These are phyloP conservation scores for Pneumocystis wakefieldiae DNA, from an alignment of 1,139 yeast genomes.

Conservation along the genomic window DNA sequence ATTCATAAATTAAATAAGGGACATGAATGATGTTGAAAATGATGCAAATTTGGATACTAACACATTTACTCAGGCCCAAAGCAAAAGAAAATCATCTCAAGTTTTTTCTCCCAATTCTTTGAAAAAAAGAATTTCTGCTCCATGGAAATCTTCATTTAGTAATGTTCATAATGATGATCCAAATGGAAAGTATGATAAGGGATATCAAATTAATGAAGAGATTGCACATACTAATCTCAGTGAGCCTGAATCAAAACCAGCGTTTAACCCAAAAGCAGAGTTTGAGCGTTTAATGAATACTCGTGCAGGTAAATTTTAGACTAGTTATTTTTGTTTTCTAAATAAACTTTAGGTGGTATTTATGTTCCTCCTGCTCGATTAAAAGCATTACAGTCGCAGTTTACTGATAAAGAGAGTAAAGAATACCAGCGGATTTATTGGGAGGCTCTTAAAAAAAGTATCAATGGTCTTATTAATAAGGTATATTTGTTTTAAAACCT, in stretches of 20 bases:
- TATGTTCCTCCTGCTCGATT: constrained; percentile 42
- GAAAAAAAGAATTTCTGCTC: background rate
- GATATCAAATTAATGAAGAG: background rate
- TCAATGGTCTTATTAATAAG: constrained; percentile 36
- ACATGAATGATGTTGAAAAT: background rate
- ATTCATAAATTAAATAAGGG: background rate
- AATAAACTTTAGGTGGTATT: constrained; percentile 32
- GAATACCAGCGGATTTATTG: constrained; percentile 41
- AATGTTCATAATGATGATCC: background rate
- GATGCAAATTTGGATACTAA: background rate
- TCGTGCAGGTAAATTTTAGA: constrained; percentile 6
- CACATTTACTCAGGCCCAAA: background rate
- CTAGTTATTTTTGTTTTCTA: constrained; percentile 21
- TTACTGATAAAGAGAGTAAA: constrained; percentile 21
- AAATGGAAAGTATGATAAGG: background rate
- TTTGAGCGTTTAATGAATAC: constrained; percentile 16
- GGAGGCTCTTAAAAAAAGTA: constrained; percentile 36
- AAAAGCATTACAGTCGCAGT: constrained; percentile 30
- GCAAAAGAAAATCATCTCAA: background rate
- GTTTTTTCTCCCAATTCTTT: background rate
- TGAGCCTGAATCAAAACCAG: constrained; percentile 6
- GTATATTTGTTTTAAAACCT: background rate
- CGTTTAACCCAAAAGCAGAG: constrained; percentile 25
- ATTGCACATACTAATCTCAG: background rate
- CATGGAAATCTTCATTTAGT: background rate